phyloP scores from a whole-genome alignment of 768 basidiomycete genomes.

The Pluteus cervinus region DNA sequence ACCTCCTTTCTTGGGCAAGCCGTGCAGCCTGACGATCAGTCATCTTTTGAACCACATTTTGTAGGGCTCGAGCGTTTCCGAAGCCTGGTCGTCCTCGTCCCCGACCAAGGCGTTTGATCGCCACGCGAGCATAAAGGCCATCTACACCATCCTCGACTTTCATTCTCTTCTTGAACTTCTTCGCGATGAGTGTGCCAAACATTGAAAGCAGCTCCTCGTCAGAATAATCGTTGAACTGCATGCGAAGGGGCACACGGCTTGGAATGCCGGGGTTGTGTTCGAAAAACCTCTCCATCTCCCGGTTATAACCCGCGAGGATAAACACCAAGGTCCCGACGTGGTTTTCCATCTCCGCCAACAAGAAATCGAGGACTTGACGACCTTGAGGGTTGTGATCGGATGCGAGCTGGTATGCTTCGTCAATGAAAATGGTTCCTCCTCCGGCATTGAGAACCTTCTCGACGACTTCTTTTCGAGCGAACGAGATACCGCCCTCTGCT shows the following conservation, averaged over 20 bases:
- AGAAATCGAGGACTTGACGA: constrained; percentile 56
- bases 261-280: constrained; percentile 67
- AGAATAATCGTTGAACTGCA: constrained; percentile 57
- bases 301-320: constrained; percentile 65
- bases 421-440: constrained; percentile 63
- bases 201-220: constrained; percentile 52
- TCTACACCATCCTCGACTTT: constrained; percentile 45
- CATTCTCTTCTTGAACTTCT: constrained; percentile 44
- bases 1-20: constrained; percentile 31
- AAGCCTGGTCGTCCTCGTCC: constrained; percentile 55
- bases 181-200: constrained; percentile 41
- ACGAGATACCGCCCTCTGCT: constrained; percentile 50
- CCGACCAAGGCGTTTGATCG: constrained; percentile 54
- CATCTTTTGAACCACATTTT: constrained; percentile 42
- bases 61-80: constrained; percentile 60
- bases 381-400: constrained; percentile 42
- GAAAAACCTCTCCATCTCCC: constrained; percentile 73
- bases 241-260: constrained; percentile 59
- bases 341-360: constrained; percentile 74
- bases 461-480: constrained; percentile 43
- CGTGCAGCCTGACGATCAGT: constrained; percentile 49
- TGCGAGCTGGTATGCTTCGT: constrained; percentile 67
- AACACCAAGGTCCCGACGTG: constrained; percentile 58
- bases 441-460: constrained; percentile 41
- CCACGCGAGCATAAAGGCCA: constrained; percentile 52